Conservation (phyloP, 345 rosid genomes). For the Eucalyptus sp. region DNA sequence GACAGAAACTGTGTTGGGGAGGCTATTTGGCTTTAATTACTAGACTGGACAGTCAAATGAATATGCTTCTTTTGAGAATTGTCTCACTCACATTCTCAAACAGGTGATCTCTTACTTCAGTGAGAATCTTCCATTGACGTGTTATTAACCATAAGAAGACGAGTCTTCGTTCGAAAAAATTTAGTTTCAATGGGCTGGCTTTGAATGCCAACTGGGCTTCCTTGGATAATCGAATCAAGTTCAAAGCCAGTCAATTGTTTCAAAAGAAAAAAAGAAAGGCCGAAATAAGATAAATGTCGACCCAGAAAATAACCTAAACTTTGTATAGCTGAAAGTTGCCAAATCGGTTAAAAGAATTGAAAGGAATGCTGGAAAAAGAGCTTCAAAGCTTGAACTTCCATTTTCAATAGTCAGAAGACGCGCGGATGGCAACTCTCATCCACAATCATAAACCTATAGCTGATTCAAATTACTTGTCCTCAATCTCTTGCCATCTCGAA, state of each 20-base stretch:
- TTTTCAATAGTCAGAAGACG: not conserved
- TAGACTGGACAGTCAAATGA: not conserved
- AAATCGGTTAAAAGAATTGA: not conserved
- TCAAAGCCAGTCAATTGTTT: not conserved
- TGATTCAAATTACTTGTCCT: not conserved
- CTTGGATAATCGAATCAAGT: too few relatives aligned
- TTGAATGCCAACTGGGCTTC: too few relatives aligned
- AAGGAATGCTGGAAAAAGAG: not conserved
- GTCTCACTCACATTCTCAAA: not conserved
- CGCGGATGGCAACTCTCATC: not conserved
- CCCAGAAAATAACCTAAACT: not conserved
- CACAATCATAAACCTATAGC: not conserved
- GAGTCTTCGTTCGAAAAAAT: too few relatives aligned
- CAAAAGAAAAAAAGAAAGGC: not conserved
- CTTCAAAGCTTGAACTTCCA: not conserved
- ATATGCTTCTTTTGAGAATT: not conserved
- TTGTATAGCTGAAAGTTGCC: not conserved
- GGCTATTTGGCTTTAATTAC: not conserved
- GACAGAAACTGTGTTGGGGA: not conserved
- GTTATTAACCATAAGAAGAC: not conserved
- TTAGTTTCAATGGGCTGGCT: too few relatives aligned
- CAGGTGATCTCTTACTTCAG: not conserved
- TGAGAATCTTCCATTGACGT: not conserved
- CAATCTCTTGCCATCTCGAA: not conserved
- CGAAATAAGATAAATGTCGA: not conserved